A percentile compares a stretch with the other conserved stretches of the same genome.
Conservation (phyloP, 2,329 filamentous ascomycete genomes). For the Dactylonectria macrodidyma region DNA sequence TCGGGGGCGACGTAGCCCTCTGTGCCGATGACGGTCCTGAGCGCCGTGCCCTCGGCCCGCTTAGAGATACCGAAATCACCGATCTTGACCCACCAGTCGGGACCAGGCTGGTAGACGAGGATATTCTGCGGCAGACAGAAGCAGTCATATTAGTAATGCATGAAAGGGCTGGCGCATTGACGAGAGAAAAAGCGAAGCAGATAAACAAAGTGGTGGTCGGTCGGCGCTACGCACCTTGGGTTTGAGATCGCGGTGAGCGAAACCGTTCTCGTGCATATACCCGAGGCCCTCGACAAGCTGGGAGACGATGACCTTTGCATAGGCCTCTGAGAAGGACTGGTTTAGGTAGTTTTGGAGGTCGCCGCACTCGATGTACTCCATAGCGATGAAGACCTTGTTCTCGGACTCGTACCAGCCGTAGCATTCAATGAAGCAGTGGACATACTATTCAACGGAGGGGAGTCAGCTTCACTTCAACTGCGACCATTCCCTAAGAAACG, state of each 20-base stretch:
- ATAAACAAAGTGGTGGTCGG: too few species aligned
- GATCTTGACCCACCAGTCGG: too few species aligned
- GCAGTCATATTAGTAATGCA: neutral
- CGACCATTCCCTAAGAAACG: neutral
- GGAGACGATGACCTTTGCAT: neutral
- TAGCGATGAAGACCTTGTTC: slow-evolving; percentile 9
- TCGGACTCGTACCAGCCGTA: slow-evolving; percentile 9
- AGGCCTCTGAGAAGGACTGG: neutral
- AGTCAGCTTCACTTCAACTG: too few species aligned
- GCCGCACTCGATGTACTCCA: slow-evolving; percentile 8
- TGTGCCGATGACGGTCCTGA: slow-evolving; percentile 2
- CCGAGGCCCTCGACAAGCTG: slow-evolving; percentile 6
- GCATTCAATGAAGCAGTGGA: neutral
- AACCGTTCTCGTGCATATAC: neutral
- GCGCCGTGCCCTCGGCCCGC: neutral
- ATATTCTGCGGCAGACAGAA: slow-evolving; percentile 1
- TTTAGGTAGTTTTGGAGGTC: neutral
- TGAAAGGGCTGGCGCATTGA: neutral
- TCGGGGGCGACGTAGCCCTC: neutral
- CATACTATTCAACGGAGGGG: neutral
- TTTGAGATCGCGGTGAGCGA: too few species aligned
- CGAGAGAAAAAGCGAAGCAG: too few species aligned
- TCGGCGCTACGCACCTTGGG: neutral
- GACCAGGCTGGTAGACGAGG: neutral
- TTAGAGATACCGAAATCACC: slow-evolving; percentile 14